Conservation (phyloP, 331 rosid genomes). For the Rhamnella rubrinervis region DNA sequence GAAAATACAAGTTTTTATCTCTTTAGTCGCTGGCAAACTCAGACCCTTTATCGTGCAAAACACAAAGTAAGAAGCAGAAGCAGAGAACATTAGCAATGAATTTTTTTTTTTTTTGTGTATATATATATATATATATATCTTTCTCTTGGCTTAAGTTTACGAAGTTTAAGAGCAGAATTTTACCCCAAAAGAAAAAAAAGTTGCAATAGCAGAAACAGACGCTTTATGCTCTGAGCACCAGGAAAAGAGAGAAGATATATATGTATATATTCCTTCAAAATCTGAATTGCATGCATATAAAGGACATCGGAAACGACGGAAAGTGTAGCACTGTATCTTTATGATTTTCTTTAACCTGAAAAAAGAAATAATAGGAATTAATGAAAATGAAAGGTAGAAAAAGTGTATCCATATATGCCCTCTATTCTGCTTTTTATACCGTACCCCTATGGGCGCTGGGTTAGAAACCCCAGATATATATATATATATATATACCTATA, state of each 20-base stretch:
- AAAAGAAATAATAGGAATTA: background rate
- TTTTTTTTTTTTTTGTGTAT: background rate
- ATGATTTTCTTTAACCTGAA: background rate
- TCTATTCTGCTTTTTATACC: too few relatives aligned
- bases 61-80: slow-evolving; percentile 30
- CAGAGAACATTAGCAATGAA: too few relatives aligned
- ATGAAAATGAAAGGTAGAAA: too few relatives aligned
- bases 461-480: too few relatives aligned
- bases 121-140: background rate
- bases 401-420: too few relatives aligned
- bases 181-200: slow-evolving; percentile 1
- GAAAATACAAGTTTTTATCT: slow-evolving; percentile 19
- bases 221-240: background rate
- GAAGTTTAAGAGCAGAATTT: background rate
- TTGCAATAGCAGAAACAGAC: background rate
- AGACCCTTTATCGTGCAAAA: slow-evolving; percentile 55
- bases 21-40: slow-evolving; percentile 43
- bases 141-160: background rate
- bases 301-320: slow-evolving; percentile 27
- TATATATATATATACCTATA: too few relatives aligned
- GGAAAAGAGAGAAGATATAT: too few relatives aligned
- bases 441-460: too few relatives aligned
- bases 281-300: slow-evolving; percentile 2
- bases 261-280: background rate
- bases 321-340: slow-evolving; percentile 1